Base-by-base conservation (phyloP, 1,284 basidiomycete species). In the Tetrapyrgos nigripes region DNA sequence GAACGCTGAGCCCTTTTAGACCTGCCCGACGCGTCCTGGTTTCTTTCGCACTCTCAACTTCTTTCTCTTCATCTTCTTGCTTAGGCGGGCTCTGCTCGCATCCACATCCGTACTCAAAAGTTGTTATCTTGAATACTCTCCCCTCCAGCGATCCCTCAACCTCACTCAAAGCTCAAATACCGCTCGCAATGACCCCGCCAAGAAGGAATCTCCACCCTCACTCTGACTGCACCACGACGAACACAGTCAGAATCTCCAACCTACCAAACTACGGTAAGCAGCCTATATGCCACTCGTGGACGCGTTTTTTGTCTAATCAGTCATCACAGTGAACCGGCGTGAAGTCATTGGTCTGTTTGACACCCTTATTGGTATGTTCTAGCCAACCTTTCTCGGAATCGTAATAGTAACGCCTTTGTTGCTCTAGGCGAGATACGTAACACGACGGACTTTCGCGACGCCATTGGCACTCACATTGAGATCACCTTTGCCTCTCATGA, bases 341-440 rank as follows among this genome's bases (percentile, higher is more conserved):
- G 84, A 87, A 62, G 75, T 87, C 19, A 70, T 83, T n/a, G 75
- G 83, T 21, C 71, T 87, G 52, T 88, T 88, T 68, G 80, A 74
- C 57, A 81, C 75, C 35, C 76, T 85, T 46, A 83, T 87, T 52
- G 86, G 86, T 85, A 67, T 24, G 62, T 65, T 33, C 29, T n/a
- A 24, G 2, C 26, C 50, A 28, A 26, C 26, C 50, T 21, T 26
- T 26, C 52, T 31, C 52, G n/a, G n/a, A n/a, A n/a, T n/a, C n/a
- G n/a, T 50, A 33, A 19, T 49, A 52, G 35, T 37, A 23, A 11
- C 9, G 3, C 19, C n/a, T 26, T 33, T 49, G 21, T 29, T 27
- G n/a, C 24, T n/a, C 17, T 58, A 83, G 83, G 81, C 54, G 81
- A 84, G 54, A 78, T 85, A 54, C 75, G 74, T 40, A 78, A 74